phyloP scores from a whole-genome alignment of 2,329 filamentous ascomycete genomes.

The Ceratocystis destructans region DNA sequence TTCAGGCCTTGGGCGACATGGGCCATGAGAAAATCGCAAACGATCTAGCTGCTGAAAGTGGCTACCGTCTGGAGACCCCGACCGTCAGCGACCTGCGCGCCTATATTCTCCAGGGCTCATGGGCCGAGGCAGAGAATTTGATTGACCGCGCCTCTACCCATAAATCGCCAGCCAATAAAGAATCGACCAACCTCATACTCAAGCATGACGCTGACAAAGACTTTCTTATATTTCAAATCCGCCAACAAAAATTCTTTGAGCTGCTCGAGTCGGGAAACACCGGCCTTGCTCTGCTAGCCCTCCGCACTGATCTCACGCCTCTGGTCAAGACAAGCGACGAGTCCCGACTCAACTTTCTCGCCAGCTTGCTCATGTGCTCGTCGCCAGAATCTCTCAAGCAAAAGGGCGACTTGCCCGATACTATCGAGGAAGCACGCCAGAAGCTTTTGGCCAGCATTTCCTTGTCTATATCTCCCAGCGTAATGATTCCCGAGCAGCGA shows the following conservation, averaged over 20 bases:
- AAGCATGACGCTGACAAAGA: slow-evolving; percentile 27
- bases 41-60: slow-evolving; percentile 65
- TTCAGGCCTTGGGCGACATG: slow-evolving; percentile 79
- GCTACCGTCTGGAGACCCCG: slow-evolving; percentile 71
- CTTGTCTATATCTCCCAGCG: slow-evolving; percentile 86
- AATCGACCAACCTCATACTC: not conserved
- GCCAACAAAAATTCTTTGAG: slow-evolving; percentile 92
- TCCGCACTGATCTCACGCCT: slow-evolving; percentile 77
- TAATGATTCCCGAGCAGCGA: slow-evolving; percentile 91
- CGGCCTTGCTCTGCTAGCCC: slow-evolving; percentile 60
- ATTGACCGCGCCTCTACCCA: slow-evolving; percentile 40
- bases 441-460: slow-evolving; percentile 30
- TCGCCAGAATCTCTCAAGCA: slow-evolving; percentile 29
- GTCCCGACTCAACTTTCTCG: slow-evolving; percentile 41
- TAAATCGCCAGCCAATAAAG: not conserved
- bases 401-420: slow-evolving; percentile 56
- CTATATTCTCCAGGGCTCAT: slow-evolving; percentile 67
- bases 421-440: slow-evolving; percentile 74
- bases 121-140: slow-evolving; percentile 72
- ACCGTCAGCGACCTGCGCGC: slow-evolving; percentile 74
- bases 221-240: slow-evolving; percentile 73
- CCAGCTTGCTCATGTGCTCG: slow-evolving; percentile 80
- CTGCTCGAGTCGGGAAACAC: slow-evolving; percentile 66
- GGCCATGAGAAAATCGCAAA: slow-evolving; percentile 70
- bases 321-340: slow-evolving; percentile 65